Evolutionary conservation across 257 asterid genomes (phyloP).

Genomic region (Rubia yunnanensis): DNA sequence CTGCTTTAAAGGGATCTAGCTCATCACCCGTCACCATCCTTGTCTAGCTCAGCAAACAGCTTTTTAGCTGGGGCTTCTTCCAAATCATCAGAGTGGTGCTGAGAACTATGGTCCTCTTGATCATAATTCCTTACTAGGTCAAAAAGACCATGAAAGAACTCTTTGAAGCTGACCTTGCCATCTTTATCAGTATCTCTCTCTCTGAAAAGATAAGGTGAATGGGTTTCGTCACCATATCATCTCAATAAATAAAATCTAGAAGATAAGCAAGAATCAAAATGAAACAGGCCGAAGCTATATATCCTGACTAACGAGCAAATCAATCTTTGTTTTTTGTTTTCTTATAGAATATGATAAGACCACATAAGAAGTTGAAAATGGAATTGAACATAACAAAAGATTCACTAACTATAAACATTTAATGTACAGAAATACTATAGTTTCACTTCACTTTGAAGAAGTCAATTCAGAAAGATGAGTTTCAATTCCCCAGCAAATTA

Average conservation of each 20-base stretch:
- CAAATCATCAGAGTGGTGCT: constrained; percentile 36
- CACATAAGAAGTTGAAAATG: not conserved
- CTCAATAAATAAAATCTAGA: not conserved
- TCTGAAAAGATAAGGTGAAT: constrained; percentile 28
- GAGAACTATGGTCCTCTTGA: constrained; percentile 50
- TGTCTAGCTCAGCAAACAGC: constrained; percentile 75
- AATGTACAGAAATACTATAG: not conserved
- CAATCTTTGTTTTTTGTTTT: too few relatives aligned
- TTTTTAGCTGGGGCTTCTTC: constrained; percentile 59
- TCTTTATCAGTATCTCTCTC: constrained; percentile 87
- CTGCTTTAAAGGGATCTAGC: constrained; percentile 10
- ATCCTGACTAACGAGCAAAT: not conserved
- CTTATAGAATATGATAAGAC: not conserved
- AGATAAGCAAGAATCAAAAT: not conserved
- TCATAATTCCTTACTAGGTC: constrained; percentile 71
- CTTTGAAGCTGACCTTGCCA: constrained; percentile 74
- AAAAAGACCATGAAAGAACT: constrained; percentile 84
- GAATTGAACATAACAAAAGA: not conserved
- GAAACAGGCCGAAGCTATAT: not conserved
- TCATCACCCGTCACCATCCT: constrained; percentile 81
- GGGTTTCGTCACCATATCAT: not conserved
- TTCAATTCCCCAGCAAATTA: not conserved
- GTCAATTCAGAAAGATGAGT: not conserved
- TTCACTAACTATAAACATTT: not conserved
- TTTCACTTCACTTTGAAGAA: not conserved